These are phyloP conservation scores for Neoboletus magnificus DNA, from an alignment of 768 basidiomycete species.

Conservation along the genomic window DNA sequence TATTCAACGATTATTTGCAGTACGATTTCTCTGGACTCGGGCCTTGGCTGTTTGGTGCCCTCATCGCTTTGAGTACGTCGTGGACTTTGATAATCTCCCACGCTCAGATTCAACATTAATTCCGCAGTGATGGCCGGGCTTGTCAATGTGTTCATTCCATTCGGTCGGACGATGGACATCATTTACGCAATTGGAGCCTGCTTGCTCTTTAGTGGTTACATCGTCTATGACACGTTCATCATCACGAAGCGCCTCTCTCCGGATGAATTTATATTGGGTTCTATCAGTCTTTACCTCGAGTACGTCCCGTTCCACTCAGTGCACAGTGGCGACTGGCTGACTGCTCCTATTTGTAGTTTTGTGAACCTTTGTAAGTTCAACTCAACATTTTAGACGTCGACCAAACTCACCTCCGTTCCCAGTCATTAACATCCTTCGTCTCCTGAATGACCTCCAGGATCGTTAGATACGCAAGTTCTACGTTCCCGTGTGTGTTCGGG, in stretches of 20 bases:
- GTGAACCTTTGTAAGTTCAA: slow-evolving; percentile 75
- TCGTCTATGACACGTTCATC: slow-evolving; percentile 86
- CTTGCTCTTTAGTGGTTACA: slow-evolving; percentile 84
- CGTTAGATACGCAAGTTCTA: slow-evolving; percentile 22
- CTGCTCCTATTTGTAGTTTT: slow-evolving; percentile 48
- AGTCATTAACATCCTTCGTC: slow-evolving; percentile 85
- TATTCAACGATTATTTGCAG: slow-evolving; percentile 34
- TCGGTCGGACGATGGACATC: slow-evolving; percentile 76
- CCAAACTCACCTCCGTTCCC: slow-evolving; percentile 1
- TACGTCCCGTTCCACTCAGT: slow-evolving; percentile 37
- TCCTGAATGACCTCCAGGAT: slow-evolving; percentile 58
- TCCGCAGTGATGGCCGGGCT: slow-evolving; percentile 71
- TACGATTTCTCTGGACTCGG: slow-evolving; percentile 95
- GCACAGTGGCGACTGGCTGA: slow-evolving; percentile 12
- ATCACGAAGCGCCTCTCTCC: slow-evolving; percentile 88
- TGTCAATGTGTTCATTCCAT: slow-evolving; percentile 85
- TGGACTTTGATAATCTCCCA: not conserved
- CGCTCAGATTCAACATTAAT: not conserved
- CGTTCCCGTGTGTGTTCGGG: not conserved
- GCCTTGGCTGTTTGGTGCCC: slow-evolving; percentile 83
- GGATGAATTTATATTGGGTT: slow-evolving; percentile 90
- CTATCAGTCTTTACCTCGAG: slow-evolving; percentile 94
- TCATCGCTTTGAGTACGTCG: slow-evolving; percentile 70
- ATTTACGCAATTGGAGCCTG: slow-evolving; percentile 75
- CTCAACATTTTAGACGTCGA: not conserved